Evolutionary conservation across 345 rosid species (phyloP).

Genomic region (Microthlaspi erraticum): DNA sequence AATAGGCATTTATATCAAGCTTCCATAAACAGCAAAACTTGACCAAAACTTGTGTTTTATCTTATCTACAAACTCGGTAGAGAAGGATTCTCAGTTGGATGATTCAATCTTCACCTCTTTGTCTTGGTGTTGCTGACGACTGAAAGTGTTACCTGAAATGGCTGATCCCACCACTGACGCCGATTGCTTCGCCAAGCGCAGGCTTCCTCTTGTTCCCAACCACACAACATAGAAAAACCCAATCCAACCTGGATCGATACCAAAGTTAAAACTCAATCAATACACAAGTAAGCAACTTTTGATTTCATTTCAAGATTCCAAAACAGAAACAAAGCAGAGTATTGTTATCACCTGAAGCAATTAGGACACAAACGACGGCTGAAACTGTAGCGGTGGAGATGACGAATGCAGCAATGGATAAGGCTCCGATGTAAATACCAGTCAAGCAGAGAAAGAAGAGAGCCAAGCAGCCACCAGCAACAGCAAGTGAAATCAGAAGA

Average conservation of each 20-base stretch:
- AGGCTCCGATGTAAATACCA: constrained; percentile 77
- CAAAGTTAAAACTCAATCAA: constrained; percentile 21
- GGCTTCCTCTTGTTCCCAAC: constrained; percentile 67
- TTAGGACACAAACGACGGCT: constrained; percentile 56
- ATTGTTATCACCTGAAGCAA: constrained; percentile 59
- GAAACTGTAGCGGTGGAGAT: constrained; percentile 70
- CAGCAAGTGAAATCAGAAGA: constrained; percentile 80
- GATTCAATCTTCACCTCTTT: constrained; percentile 33
- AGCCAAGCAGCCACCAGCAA: constrained; percentile 89
- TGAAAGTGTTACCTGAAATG: constrained; percentile 56
- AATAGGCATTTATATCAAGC: not conserved
- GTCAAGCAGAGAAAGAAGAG: constrained; percentile 70
- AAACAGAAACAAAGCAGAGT: constrained; percentile 25
- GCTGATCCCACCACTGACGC: constrained; percentile 61
- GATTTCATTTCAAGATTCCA: constrained; percentile 18
- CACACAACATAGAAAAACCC: constrained; percentile 76
- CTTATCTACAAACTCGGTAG: constrained; percentile 33
- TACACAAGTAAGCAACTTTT: constrained; percentile 10
- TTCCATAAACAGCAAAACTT: constrained; percentile 21
- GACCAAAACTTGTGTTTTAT: constrained; percentile 37
- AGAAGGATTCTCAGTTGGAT: constrained; percentile 13
- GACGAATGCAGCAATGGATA: constrained; percentile 70
- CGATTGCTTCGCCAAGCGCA: constrained; percentile 67
- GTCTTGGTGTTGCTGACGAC: constrained; percentile 40
- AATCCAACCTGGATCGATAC: constrained; percentile 78